Conservation (phyloP, 805 yeast genomes). For the Saccharomycopsis sp. region DNA sequence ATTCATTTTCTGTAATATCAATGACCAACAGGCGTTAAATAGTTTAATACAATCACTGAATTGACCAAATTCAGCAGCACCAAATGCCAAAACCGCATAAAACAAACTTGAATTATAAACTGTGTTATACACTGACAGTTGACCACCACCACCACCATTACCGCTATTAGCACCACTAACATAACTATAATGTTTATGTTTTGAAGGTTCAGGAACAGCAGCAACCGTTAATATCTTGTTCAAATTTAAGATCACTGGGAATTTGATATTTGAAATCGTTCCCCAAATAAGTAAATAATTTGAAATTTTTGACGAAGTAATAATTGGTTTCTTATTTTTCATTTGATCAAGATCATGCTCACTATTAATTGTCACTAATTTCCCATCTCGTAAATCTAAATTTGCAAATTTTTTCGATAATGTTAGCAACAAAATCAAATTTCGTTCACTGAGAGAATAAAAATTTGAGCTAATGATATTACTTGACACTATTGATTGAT, state of each 20-base stretch:
- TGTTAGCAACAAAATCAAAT: slow-evolving; percentile 19
- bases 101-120: slow-evolving; percentile 33
- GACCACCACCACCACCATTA: too few species aligned
- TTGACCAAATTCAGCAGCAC: slow-evolving; percentile 34
- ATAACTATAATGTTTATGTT: background rate
- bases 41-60: slow-evolving; percentile 31
- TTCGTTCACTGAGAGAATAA: slow-evolving; percentile 21
- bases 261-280: slow-evolving; percentile 21
- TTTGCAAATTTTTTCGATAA: slow-evolving; percentile 19
- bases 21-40: slow-evolving; percentile 40
- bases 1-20: slow-evolving; percentile 28
- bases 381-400: slow-evolving; percentile 13
- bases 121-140: slow-evolving; percentile 4
- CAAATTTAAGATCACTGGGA: slow-evolving; percentile 21
- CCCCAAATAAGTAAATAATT: slow-evolving; percentile 22
- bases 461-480: slow-evolving; percentile 19
- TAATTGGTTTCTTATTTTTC: slow-evolving; percentile 7
- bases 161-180: background rate
- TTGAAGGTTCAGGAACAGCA: background rate
- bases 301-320: slow-evolving; percentile 15
- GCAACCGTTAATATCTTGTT: slow-evolving; percentile 19
- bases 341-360: background rate
- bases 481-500: slow-evolving; percentile 11
- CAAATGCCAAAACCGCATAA: slow-evolving; percentile 40
- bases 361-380: slow-evolving; percentile 1